Evolutionary conservation across 1,284 basidiomycete genomes (phyloP), one percentile per base, ranked within the genome.

Genomic region (Trametes hirsuta): DNA sequence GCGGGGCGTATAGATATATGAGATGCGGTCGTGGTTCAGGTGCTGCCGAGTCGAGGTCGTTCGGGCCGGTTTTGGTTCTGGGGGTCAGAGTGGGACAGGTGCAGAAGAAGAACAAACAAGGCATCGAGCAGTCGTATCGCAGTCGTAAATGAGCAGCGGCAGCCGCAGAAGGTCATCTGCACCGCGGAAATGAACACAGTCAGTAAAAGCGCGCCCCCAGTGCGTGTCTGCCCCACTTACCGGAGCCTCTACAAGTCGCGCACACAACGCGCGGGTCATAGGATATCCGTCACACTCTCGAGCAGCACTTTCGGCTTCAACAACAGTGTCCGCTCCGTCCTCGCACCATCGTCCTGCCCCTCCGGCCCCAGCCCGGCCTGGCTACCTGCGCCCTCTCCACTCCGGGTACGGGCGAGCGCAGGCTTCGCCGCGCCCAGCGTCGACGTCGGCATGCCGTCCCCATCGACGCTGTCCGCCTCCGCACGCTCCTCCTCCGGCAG

Each of bases 251-350:
- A 6, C 2, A 3, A 30, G 11, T 11, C 44, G 18, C 4, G 22
- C 21, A 37, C 9, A n/a, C 30, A 14, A 12, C 12, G 30, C 18
- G 37, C 21, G 25, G 25, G 47, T 70, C 67, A 75, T 61, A 75
- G 59, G 41, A 75, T 65, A 30, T 75, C 73, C 34, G 64, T 63
- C 47, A 75, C 73, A 50, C 72, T 75, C 56, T 76, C 75, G 30
- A 77, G 63, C 37, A 77, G 66, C 34, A 77, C 75, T 64, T 73
- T 75, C 24, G 75, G 75, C 64, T 75, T 77, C 44, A 77, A 54
- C 35, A 77, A 67, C 57, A 75, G 55, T 51, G 62, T 75, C 52
- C 71, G 61, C 47, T 66, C 66, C 64, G 69, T 60, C 53, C 53
- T 53, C 61, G 51, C n/a, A 25, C 58, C 49, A 44, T 57, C 58